Evolutionary conservation across 73 alveolate genomes (phyloP).

Genomic region (Paramecium sexaurelia): DNA sequence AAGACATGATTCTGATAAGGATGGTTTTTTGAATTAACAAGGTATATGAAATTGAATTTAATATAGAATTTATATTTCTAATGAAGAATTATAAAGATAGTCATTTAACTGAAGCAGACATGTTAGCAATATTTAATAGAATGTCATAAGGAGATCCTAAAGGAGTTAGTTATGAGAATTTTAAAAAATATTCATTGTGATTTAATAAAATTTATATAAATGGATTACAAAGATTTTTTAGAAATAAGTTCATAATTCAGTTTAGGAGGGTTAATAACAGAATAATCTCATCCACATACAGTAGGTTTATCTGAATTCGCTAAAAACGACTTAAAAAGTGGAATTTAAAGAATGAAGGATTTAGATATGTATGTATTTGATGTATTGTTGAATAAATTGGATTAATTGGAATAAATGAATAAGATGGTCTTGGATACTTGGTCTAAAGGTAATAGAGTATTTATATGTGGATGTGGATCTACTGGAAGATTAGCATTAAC

Average conservation of each 20-base stretch:
- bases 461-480: constrained; percentile 67
- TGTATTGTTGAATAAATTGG: constrained; percentile 9
- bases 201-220: neutral
- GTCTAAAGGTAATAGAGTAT: constrained; percentile 51
- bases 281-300: constrained; percentile 63
- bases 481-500: constrained; percentile 66
- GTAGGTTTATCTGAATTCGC: constrained; percentile 60
- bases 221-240: constrained; percentile 57
- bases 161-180: constrained; percentile 69
- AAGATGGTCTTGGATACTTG: constrained; percentile 32
- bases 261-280: constrained; percentile 65
- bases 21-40: constrained; percentile 46
- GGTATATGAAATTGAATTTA: neutral
- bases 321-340: constrained; percentile 24
- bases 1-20: constrained; percentile 63
- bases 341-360: constrained; percentile 25
- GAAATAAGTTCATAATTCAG: constrained; percentile 54
- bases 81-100: constrained; percentile 67
- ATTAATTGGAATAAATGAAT: constrained; percentile 45
- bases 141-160: constrained; percentile 66
- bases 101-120: constrained; percentile 56
- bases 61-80: constrained; percentile 45
- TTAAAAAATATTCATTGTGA: constrained; percentile 66
- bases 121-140: constrained; percentile 60
- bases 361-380: constrained; percentile 57